Evolutionary conservation across 805 yeast species (phyloP).

Genomic region (Kodamaea sagamina): DNA sequence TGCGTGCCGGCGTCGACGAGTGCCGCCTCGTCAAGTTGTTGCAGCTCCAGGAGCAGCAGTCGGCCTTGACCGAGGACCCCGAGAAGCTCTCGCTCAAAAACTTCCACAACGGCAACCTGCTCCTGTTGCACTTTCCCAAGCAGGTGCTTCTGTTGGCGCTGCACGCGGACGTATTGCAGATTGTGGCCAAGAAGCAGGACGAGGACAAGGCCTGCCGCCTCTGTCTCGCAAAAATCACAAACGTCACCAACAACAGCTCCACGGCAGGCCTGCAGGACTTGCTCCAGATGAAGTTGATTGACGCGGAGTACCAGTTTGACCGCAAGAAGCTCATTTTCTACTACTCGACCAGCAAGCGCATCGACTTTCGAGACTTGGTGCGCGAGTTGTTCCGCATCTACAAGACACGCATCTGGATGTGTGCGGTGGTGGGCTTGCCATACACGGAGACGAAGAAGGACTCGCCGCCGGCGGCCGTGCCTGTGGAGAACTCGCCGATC

Average conservation of each 20-base stretch:
- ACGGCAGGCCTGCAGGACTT: constrained; percentile 22
- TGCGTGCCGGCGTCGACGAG: constrained; percentile 61
- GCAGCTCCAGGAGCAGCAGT: constrained; percentile 72
- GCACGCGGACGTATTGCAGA: constrained; percentile 58
- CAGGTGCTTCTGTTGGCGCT: constrained; percentile 65
- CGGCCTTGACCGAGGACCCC: constrained; percentile 47
- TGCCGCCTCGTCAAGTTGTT: constrained; percentile 66
- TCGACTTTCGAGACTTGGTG: constrained; percentile 72
- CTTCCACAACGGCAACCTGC: constrained; percentile 22
- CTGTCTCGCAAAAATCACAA: constrained; percentile 58
- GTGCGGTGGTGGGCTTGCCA: constrained; percentile 60
- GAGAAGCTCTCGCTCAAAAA: constrained; percentile 28
- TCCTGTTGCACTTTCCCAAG: constrained; percentile 63
- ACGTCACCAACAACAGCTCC: constrained; percentile 25
- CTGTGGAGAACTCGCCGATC: constrained; percentile 5
- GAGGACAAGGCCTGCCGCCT: constrained; percentile 68
- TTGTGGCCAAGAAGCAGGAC: constrained; percentile 60
- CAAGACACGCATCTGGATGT: constrained; percentile 81
- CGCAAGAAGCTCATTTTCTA: constrained; percentile 75
- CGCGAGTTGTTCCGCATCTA: constrained; percentile 73
- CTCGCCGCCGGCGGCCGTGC: not conserved
- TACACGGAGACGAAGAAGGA: constrained; percentile 17
- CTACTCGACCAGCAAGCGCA: constrained; percentile 52
- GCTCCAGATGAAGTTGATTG: constrained; percentile 60
- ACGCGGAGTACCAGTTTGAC: constrained; percentile 82